Conservation (phyloP, 306 rosid species). For the Astragalus glycyphyllos region DNA sequence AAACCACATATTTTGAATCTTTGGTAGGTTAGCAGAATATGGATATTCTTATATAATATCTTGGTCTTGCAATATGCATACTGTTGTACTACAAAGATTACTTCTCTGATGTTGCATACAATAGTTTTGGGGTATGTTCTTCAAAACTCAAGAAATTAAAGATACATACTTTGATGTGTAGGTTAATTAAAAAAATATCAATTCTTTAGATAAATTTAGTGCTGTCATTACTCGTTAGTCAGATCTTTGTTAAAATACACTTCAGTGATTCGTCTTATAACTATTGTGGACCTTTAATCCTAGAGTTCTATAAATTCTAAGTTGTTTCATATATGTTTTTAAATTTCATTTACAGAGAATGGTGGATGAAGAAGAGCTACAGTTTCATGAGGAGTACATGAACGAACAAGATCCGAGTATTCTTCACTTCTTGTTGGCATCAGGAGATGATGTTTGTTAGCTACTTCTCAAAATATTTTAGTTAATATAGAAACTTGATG, state of each 20-base stretch:
- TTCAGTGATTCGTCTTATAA: not conserved
- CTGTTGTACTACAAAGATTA: conserved; percentile 14
- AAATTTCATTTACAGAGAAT: conserved; percentile 70
- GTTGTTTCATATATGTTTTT: conserved; percentile 23
- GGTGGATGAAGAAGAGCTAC: conserved; percentile 97
- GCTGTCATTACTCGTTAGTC: conserved; percentile 6
- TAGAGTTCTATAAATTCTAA: conserved; percentile 39
- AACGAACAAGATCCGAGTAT: conserved; percentile 97
- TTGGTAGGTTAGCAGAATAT: not conserved
- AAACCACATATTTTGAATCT: not conserved
- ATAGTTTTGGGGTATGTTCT: conserved; percentile 24
- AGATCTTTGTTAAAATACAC: conserved; percentile 22
- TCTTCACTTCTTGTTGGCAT: conserved; percentile 93
- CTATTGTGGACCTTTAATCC: too few species aligned
- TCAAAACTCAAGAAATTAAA: not conserved
- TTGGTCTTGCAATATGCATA: not conserved
- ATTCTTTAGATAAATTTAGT: conserved; percentile 12
- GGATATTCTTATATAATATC: not conserved
- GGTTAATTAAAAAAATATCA: conserved; percentile 17
- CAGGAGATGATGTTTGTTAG: conserved; percentile 88
- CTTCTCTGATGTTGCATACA: conserved; percentile 25
- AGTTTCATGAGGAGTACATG: conserved; percentile 94
- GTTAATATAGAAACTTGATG: conserved; percentile 31
- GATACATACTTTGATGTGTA: conserved; percentile 12
- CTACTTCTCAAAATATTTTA: conserved; percentile 34